Conservation (phyloP, 129 eudicot genomes). For the Chrysanthemum lavandulifolium region DNA sequence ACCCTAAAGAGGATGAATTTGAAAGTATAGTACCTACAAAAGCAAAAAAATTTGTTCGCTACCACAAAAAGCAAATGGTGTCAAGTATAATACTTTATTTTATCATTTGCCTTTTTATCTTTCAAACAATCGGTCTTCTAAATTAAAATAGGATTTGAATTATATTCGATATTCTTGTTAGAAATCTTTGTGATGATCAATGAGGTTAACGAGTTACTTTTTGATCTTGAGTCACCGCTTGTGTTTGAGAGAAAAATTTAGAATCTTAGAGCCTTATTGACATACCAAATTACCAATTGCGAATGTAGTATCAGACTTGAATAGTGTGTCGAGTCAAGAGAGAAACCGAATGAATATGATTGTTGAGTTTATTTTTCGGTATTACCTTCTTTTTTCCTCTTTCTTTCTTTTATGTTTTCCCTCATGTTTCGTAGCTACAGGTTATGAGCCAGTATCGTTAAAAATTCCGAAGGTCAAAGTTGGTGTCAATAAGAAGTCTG, state of each 20-base stretch:
- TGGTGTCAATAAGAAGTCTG: constrained; percentile 58
- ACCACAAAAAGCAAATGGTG: too few relatives aligned
- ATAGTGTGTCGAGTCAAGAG: not conserved
- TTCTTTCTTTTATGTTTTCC: not conserved
- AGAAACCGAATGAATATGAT: not conserved
- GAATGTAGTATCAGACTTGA: too few relatives aligned
- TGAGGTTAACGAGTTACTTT: not conserved
- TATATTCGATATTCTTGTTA: not conserved
- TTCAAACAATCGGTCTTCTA: not conserved
- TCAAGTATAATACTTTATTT: too few relatives aligned
- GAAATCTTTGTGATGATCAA: not conserved
- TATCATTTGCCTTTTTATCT: not conserved
- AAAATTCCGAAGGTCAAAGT: constrained; percentile 30
- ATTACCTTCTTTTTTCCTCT: not conserved
- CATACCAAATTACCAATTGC: not conserved
- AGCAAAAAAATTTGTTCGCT: too few relatives aligned
- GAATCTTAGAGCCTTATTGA: not conserved
- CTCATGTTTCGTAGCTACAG: constrained; percentile 49
- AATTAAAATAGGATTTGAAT: too few relatives aligned
- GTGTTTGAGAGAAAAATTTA: too few relatives aligned
- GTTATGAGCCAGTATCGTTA: constrained; percentile 51
- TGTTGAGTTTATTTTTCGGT: constrained; percentile 7
- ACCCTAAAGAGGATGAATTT: too few relatives aligned
- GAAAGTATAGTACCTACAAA: too few relatives aligned
- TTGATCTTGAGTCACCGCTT: too few relatives aligned